Conservation (phyloP, 2,329 filamentous ascomycete species). For the Penicillium digitatum region DNA sequence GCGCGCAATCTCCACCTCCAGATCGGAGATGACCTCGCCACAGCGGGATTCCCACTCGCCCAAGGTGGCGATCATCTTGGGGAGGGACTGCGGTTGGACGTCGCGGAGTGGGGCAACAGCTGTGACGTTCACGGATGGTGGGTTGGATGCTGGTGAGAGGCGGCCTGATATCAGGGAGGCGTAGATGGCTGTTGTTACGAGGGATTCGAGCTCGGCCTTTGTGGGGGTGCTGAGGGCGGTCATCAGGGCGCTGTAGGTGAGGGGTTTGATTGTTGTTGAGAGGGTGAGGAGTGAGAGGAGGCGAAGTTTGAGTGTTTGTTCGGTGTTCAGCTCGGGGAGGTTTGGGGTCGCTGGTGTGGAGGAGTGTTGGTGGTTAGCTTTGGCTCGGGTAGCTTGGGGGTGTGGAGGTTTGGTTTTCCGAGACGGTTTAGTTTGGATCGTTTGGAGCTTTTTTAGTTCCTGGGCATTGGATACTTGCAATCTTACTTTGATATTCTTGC, state of each 20-base stretch:
- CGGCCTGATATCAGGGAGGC: conserved; percentile 75
- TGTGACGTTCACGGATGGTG: conserved; percentile 69
- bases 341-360: conserved; percentile 41
- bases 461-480: conserved; percentile 9
- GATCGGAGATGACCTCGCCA: conserved; percentile 64
- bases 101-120: conserved; percentile 84
- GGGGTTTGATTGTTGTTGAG: conserved; percentile 61
- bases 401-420: neutral
- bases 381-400: neutral
- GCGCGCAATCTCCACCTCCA: conserved; percentile 69
- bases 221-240: conserved; percentile 62
- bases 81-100: conserved; percentile 68
- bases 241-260: conserved; percentile 71
- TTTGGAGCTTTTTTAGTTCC: neutral
- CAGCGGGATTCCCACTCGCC: conserved; percentile 76
- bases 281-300: conserved; percentile 85
- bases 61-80: conserved; percentile 64
- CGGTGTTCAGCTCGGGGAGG: conserved; percentile 67
- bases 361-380: conserved; percentile 6
- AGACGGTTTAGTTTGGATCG: neutral
- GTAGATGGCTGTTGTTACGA: conserved; percentile 86
- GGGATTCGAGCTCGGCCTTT: conserved; percentile 70
- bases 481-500: conserved; percentile 63
- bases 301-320: conserved; percentile 79
- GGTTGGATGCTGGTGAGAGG: conserved; percentile 79